Evolutionary conservation across 805 yeast genomes (phyloP), one percentile per base, ranked within the genome.

Genomic region (Zygotorulaspora sp.): DNA sequence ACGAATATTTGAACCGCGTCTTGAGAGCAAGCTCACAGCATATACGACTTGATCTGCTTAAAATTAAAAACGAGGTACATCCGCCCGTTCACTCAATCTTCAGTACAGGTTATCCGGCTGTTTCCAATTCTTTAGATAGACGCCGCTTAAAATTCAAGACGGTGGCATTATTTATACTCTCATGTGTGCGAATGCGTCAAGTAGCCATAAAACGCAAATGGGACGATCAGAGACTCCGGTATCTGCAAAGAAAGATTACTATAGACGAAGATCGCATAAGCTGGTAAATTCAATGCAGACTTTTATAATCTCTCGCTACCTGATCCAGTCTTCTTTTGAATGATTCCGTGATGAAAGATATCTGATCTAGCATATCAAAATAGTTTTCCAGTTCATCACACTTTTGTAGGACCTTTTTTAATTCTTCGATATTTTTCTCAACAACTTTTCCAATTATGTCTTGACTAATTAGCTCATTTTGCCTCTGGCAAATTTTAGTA

Each of bases 331-430:
- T 47, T 6, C 38, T 41, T 35, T 64, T 62, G 40, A 72, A 72
- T 6, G 63, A 66, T 6, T 53, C 55, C 4, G 71, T 64, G 36
- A 66, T 65, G 47, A 49, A 67, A 20, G 55, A 65, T 33, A 78
- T 61, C 44, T 75, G 80, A 32, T 72, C 72, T 36, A 78, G 52
- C 57, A 75, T 77, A 53, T 68, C 61, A 44, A 75, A 73, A 36
- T 74, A 74, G 25, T 57, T 47, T 41, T 79, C 82, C 18, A 80
- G 48, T 2, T 68, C 72, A 21, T 68, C 66, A 50, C 84, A 77
- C 34, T 66, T 56, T 4, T 45, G 47, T 13, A 76, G 43, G n/a
- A 75, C 32, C 3, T 41, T 40, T 28, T 72, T 71, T 6, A 74
- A 62, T 5, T 56, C 53, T 2, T 52, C 49, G 22, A 78, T 62